Base-by-base conservation (phyloP, 2,329 filamentous ascomycete species). In the Tolypocladium paradoxum region DNA sequence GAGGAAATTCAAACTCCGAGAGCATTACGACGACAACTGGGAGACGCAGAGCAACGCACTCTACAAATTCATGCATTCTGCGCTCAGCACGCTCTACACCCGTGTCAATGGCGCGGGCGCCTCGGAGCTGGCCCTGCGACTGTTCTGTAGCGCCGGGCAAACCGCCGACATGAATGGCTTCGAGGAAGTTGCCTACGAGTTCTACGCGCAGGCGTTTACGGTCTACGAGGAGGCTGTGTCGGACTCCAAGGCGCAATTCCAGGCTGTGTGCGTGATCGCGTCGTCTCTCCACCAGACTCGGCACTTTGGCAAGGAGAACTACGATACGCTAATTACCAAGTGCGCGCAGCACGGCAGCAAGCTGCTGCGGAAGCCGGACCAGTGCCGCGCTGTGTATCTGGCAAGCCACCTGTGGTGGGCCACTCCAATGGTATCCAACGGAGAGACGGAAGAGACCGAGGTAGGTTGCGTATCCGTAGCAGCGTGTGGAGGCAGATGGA, bases 361-460 rank as follows among this genome's bases (percentile, higher is more conserved):
- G 69, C 76, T 99, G 59, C 78, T 99, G 61, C 92, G 96, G 71
- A 99, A 99, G 73, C 95, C 93, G 1, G 93, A 99, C 68, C 93
- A 99, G 72, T 99, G 93, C 68, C 84, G 93, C 27, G 93, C 93
- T 0, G 93, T 99, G 12, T 99, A 97, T 65, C 75, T 99, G 60
- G 93, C 93, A 4, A 96, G 91, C 68, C 93, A 99, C 70, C 73
- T 99, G 51, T 99, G 93, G 93, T 99, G 93, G 93, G 89, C 90
- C 1, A 91, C 90, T 14, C 91, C 95, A 47, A 87, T 90, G 56
- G 76, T 82, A 2, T 81, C 83, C 20, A 84, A 86, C 60, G 83
- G 81, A 12, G 92, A 96, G 65, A 84, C 90, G 47, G 90, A 96
- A 56, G 79, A 88, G 36, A 87, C 87, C 55, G 82, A 84, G 64